A percentile compares a stretch with the other conserved stretches of the same genome.
These are phyloP conservation scores for Kwoniella botswanensis DNA, from an alignment of 768 basidiomycete genomes.

Conservation along the genomic window DNA sequence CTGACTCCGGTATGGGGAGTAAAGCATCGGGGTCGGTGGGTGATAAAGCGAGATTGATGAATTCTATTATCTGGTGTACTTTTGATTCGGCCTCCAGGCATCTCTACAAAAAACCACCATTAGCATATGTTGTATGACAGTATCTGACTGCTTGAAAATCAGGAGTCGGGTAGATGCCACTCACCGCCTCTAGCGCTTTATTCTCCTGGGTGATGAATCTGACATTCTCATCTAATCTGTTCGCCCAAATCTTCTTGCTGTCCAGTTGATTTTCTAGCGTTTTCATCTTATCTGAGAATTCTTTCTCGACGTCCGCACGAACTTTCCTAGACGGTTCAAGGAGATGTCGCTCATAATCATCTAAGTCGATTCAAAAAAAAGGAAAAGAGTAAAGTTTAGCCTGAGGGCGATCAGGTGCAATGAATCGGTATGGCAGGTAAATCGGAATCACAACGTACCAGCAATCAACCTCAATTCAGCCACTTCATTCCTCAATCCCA, in stretches of 20 bases:
- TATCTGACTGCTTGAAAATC: not conserved
- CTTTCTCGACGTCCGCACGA: constrained; percentile 56
- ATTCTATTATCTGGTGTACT: constrained; percentile 37
- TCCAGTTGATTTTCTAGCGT: constrained; percentile 44
- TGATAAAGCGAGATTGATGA: constrained; percentile 30
- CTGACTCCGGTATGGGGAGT: not conserved
- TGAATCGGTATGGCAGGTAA: too few relatives aligned
- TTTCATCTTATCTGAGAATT: constrained; percentile 47
- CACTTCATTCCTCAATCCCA: constrained; percentile 75
- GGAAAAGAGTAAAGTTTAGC: too few relatives aligned
- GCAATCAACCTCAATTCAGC: constrained; percentile 70
- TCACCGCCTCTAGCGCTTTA: constrained; percentile 37
- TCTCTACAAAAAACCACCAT: constrained; percentile 20
- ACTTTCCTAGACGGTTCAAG: constrained; percentile 53
- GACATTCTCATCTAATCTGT: constrained; percentile 53
- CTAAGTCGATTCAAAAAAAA: too few relatives aligned
- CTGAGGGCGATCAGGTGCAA: too few relatives aligned
- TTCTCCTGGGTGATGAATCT: constrained; percentile 46
- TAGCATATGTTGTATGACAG: not conserved
- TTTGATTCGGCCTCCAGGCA: constrained; percentile 39
- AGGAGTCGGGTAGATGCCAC: constrained; percentile 3
- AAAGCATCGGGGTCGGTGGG: constrained; percentile 13
- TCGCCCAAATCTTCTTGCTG: constrained; percentile 51
- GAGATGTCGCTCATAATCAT: constrained; percentile 55
- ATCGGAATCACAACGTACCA: constrained; percentile 30